Evolutionary conservation across 257 asterid species (phyloP).

Genomic region (Paraleonurus japonicus): DNA sequence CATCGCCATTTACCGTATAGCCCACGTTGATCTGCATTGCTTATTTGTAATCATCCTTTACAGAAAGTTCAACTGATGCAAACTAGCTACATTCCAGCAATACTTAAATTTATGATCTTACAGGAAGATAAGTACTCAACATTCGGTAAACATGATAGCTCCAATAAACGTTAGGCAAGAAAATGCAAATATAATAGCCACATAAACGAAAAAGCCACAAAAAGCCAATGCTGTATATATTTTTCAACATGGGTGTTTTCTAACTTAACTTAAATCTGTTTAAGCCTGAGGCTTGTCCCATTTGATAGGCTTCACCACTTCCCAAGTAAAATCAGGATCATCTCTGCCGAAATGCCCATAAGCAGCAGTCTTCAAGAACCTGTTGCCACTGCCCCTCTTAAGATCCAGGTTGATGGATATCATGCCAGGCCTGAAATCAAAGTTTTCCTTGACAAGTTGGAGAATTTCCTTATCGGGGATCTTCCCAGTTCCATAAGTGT

Average conservation of each 20-base stretch:
- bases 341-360: constrained; percentile 49
- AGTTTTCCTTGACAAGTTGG: constrained; percentile 37
- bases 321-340: constrained; percentile 49
- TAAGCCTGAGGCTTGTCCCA: constrained; percentile 29
- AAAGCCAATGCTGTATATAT: neutral
- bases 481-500: constrained; percentile 40
- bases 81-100: neutral
- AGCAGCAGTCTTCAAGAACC: constrained; percentile 47
- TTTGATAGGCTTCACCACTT: constrained; percentile 45
- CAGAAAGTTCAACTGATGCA: neutral
- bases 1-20: neutral
- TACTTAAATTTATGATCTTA: neutral
- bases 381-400: constrained; percentile 38
- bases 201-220: neutral
- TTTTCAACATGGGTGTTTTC: neutral
- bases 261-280: neutral
- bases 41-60: neutral
- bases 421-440: constrained; percentile 50
- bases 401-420: constrained; percentile 42
- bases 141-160: neutral
- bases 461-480: constrained; percentile 42
- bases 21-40: neutral
- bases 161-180: neutral
- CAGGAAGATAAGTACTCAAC: neutral
- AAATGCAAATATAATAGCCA: neutral